Percentiles rank a stretch among this genome's conserved stretches.
These are phyloP conservation scores for Plectosphaerella sp. DNA, from an alignment of 2,329 filamentous ascomycete species.

Conservation along the genomic window DNA sequence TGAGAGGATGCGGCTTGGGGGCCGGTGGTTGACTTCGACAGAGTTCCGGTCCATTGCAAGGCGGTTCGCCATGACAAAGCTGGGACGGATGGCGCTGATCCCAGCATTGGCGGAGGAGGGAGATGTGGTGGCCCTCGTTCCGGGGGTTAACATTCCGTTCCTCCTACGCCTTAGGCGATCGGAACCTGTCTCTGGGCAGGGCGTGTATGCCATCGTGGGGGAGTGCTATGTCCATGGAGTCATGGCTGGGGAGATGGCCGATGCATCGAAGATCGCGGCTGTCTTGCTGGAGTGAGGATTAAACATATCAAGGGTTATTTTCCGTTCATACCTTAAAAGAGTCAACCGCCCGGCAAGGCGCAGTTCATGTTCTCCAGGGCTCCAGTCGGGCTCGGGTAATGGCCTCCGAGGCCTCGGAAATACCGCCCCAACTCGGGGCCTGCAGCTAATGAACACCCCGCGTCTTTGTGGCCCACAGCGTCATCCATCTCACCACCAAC, in stretches of 20 bases:
- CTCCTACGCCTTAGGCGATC: neutral
- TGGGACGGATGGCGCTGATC: neutral
- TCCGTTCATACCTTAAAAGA: no score
- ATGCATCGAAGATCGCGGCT: no score
- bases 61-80: neutral
- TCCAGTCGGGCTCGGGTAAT: no score
- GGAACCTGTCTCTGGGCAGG: neutral
- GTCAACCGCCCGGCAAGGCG: no score
- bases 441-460: no score
- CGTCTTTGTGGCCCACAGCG: no score
- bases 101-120: neutral
- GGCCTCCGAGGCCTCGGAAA: no score
- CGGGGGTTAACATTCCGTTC: neutral
- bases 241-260: constrained; percentile 4
- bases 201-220: neutral
- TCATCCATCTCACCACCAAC: no score
- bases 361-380: no score
- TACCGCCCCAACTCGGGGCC: no score
- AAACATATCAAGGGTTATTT: no score
- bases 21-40: neutral
- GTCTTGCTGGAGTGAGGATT: no score
- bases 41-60: neutral
- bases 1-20: neutral
- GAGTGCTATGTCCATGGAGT: constrained; percentile 6
- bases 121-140: neutral